Evolutionary conservation across 108 stramenopile genomes (phyloP).

Genomic region (Fragilaria crotonensis): DNA sequence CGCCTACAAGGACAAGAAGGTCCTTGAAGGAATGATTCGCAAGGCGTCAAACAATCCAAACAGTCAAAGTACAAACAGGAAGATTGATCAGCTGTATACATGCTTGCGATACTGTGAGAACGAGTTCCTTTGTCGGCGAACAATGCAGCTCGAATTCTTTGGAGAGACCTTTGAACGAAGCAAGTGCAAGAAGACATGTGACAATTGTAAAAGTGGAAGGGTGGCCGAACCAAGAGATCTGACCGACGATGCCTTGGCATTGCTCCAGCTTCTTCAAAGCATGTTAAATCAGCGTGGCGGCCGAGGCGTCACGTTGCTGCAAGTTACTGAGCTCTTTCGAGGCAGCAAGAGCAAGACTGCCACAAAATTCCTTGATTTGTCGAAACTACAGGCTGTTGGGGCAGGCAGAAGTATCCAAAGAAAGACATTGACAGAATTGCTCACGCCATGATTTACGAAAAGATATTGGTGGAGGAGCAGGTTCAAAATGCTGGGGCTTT

Average conservation of each 20-base stretch:
- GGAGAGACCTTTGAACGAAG: constrained; percentile 75
- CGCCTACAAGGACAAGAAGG: constrained; percentile 81
- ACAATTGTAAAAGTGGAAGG: constrained; percentile 76
- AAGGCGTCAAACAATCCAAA: constrained; percentile 41
- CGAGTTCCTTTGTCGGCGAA: constrained; percentile 75
- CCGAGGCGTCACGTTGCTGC: constrained; percentile 53
- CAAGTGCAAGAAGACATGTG: constrained; percentile 78
- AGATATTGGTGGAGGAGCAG: constrained; percentile 49
- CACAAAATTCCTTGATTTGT: constrained; percentile 36
- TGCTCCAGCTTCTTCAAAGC: constrained; percentile 44
- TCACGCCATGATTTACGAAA: constrained; percentile 70
- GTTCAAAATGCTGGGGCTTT: constrained; percentile 52
- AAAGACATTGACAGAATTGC: constrained; percentile 57
- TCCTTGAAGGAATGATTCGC: constrained; percentile 79
- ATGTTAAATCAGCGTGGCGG: constrained; percentile 28
- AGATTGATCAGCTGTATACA: constrained; percentile 80
- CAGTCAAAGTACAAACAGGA: constrained; percentile 43
- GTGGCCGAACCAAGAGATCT: constrained; percentile 51
- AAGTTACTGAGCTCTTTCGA: constrained; percentile 68
- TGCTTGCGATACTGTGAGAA: constrained; percentile 85
- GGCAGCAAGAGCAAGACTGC: constrained; percentile 62
- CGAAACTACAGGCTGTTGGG: constrained; percentile 18
- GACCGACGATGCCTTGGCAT: constrained; percentile 43
- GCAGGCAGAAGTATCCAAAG: constrained; percentile 58
- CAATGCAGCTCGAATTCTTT: constrained; percentile 89